Conservation (phyloP, 2,329 filamentous ascomycete species). For the Salinomyces thailandicus region DNA sequence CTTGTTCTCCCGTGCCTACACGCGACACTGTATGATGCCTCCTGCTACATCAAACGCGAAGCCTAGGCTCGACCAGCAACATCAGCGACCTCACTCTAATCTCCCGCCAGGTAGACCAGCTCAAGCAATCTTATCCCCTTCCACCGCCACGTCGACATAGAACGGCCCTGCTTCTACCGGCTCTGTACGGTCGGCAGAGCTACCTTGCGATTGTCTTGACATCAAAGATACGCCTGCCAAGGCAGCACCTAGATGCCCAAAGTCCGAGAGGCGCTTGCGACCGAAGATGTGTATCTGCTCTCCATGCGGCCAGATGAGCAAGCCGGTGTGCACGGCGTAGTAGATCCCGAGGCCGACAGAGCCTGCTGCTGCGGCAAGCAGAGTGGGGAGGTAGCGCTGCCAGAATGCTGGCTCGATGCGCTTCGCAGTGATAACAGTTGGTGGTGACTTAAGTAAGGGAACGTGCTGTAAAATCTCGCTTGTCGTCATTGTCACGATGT, state of each 20-base stretch:
- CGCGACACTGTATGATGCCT: too few relatives aligned
- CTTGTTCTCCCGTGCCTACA: too few relatives aligned
- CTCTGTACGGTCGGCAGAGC: too few relatives aligned
- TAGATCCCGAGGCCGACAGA: conserved; percentile 13
- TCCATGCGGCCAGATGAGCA: conserved; percentile 24
- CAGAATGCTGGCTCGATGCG: conserved; percentile 5
- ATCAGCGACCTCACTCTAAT: too few relatives aligned
- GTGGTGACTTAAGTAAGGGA: conserved; percentile 2
- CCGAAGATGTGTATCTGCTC: conserved; percentile 26
- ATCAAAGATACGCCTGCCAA: conserved; percentile 21
- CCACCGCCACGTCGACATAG: background rate
- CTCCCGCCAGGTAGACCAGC: too few relatives aligned
- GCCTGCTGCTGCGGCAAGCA: conserved; percentile 12
- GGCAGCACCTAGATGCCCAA: conserved; percentile 26
- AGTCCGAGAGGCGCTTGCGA: conserved; percentile 23
- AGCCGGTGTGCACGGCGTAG: conserved; percentile 15
- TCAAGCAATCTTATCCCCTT: background rate
- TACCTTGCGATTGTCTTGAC: conserved; percentile 5
- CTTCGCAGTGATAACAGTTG: conserved; percentile 4
- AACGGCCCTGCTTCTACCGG: too few relatives aligned
- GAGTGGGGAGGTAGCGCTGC: conserved; percentile 12
- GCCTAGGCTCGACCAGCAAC: too few relatives aligned
- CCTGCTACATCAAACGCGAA: too few relatives aligned
- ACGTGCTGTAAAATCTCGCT: conserved; percentile 7
- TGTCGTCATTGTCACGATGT: conserved; percentile 2